Percentiles rank a stretch among this genome's conserved stretches.
Conservation (phyloP, 179 eudicot genomes). For the Spinacia oleracea region DNA sequence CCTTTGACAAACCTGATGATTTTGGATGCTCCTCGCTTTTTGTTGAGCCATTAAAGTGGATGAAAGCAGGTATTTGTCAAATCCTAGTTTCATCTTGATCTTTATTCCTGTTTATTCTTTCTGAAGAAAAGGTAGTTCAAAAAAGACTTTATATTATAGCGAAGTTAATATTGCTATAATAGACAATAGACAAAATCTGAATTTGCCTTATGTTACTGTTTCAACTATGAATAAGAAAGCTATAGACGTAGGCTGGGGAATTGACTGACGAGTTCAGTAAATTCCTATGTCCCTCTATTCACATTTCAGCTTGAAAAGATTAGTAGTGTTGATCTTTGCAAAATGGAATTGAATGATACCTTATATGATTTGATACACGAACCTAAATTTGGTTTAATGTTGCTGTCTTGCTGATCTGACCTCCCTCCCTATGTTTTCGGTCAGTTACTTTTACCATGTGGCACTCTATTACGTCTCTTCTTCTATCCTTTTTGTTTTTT, state of each 20-base stretch:
- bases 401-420: not conserved
- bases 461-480: too few species aligned
- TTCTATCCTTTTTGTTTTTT: too few species aligned
- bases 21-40: conserved; percentile 83
- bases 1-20: conserved; percentile 58
- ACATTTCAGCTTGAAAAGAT: not conserved
- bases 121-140: not conserved
- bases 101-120: not conserved
- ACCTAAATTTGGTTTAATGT: too few species aligned
- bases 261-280: not conserved
- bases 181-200: too few species aligned
- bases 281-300: not conserved
- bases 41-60: conserved; percentile 95
- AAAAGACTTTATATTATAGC: not conserved
- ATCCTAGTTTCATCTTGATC: conserved; percentile 5
- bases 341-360: too few species aligned
- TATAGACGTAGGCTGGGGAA: not conserved
- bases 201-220: not conserved
- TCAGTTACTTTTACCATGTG: not conserved
- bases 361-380: too few species aligned
- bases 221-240: conserved; percentile 7
- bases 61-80: conserved; percentile 65
- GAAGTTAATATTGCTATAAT: too few species aligned
- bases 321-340: not conserved
- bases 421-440: not conserved